Conservation (phyloP, 352 stramenopile genomes). For the Phytophthora hybrid region DNA sequence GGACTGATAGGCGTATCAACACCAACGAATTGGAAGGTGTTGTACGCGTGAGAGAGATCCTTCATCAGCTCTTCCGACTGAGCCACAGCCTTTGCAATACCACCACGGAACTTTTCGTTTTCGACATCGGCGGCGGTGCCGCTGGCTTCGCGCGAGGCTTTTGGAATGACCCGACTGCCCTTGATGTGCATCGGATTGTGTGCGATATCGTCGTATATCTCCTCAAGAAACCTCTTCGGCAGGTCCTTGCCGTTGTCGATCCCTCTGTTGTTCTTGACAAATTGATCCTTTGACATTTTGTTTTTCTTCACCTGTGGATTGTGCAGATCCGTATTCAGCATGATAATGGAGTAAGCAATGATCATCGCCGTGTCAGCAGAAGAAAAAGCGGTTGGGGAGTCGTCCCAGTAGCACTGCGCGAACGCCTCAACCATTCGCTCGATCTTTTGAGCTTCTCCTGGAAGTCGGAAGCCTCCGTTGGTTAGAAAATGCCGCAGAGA, state of each 20-base stretch:
- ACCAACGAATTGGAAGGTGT: conserved; percentile 93
- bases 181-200: conserved; percentile 94
- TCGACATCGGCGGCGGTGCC: conserved; percentile 62
- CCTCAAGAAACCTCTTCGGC: conserved; percentile 91
- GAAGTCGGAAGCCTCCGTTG: conserved; percentile 96
- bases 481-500: conserved; percentile 97
- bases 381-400: conserved; percentile 84
- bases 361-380: conserved; percentile 90
- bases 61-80: conserved; percentile 90
- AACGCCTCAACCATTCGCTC: conserved; percentile 98
- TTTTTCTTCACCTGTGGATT: conserved; percentile 94
- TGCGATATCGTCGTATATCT: conserved; percentile 97
- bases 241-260: conserved; percentile 94
- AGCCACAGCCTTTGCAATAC: conserved; percentile 73
- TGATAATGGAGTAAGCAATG: conserved; percentile 93
- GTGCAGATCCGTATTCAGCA: conserved; percentile 92
- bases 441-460: conserved; percentile 98
- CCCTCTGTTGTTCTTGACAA: conserved; percentile 97
- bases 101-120: conserved; percentile 80
- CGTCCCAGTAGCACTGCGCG: conserved; percentile 97
- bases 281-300: conserved; percentile 97
- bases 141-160: conserved; percentile 53
- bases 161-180: conserved; percentile 61
- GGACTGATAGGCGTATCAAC: conserved; percentile 90
- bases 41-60: conserved; percentile 79